Percentiles rank a stretch among this genome's conserved stretches.
phyloP scores from a whole-genome alignment of 345 rosid genomes.

The Melaleuca alternifolia region DNA sequence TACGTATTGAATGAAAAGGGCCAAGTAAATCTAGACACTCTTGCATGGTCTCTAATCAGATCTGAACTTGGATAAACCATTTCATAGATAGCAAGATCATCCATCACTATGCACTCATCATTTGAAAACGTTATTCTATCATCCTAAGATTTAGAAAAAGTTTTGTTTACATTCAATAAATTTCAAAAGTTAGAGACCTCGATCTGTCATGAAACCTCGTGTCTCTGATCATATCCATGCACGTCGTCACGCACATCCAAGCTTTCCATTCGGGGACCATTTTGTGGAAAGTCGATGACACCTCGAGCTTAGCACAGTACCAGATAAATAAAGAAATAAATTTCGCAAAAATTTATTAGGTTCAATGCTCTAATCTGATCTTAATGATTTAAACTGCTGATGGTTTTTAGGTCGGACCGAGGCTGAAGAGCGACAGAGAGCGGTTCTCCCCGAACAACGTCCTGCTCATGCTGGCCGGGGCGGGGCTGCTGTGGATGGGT shows the following conservation, averaged over 20 bases:
- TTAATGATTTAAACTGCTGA: background rate
- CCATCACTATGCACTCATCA: too few species aligned
- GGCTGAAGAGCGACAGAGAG: conserved; percentile 66
- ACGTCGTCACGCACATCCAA: background rate
- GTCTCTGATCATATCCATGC: background rate
- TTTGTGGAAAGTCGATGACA: background rate
- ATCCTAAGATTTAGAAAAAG: background rate
- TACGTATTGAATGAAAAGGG: background rate
- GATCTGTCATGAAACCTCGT: background rate
- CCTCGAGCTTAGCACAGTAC: background rate
- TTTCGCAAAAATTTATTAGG: background rate
- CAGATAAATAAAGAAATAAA: background rate
- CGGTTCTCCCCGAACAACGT: conserved; percentile 94
- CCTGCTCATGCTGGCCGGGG: conserved; percentile 87
- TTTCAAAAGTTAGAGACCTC: background rate
- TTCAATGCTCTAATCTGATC: background rate
- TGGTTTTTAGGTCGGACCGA: conserved; percentile 68
- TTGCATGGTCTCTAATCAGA: background rate
- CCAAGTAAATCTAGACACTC: background rate
- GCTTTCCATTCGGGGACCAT: background rate
- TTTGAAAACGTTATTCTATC: too few species aligned
- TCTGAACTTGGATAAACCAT: background rate
- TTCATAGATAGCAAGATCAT: too few species aligned
- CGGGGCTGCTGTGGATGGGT: conserved; percentile 91
- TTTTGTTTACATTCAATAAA: rapidly evolving